These are phyloP conservation scores for Serendipita sp. DNA, from an alignment of 768 basidiomycete genomes.

Conservation along the genomic window DNA sequence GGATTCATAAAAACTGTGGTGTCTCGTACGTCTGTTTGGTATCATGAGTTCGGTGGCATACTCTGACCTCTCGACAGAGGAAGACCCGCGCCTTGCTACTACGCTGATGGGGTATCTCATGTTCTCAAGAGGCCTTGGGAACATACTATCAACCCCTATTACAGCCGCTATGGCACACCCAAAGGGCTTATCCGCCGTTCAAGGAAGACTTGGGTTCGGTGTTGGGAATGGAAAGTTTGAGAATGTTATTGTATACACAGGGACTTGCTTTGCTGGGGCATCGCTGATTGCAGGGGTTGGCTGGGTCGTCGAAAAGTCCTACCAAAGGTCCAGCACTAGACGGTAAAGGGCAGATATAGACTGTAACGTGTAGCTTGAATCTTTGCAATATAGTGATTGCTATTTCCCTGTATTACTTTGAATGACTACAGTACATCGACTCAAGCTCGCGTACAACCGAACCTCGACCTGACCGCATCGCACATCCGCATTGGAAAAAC, in stretches of 20 bases:
- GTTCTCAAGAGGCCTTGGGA: constrained; percentile 19
- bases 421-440: too few relatives aligned
- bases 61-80: constrained; percentile 12
- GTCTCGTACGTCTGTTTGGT: constrained; percentile 13
- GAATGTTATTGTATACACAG: constrained; percentile 19
- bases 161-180: constrained; percentile 14
- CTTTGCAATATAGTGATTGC: too few relatives aligned
- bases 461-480: background rate
- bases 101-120: constrained; percentile 17
- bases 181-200: background rate
- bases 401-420: too few relatives aligned
- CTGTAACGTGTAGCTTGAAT: too few relatives aligned
- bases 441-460: background rate
- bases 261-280: constrained; percentile 21
- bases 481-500: background rate
- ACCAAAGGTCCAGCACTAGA: background rate
- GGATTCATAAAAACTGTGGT: constrained; percentile 16
- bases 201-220: constrained; percentile 15
- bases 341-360: background rate
- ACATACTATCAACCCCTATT: constrained; percentile 20
- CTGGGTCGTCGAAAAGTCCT: constrained; percentile 14
- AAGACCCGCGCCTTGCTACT: constrained; percentile 16
- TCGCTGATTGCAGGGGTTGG: constrained; percentile 16
- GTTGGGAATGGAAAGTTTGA: constrained; percentile 18
- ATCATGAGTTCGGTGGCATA: background rate